A percentile compares a stretch with the other conserved stretches of the same genome.
phyloP scores from a whole-genome alignment of 305 asterid genomes.

The Fraxinus sp. region DNA sequence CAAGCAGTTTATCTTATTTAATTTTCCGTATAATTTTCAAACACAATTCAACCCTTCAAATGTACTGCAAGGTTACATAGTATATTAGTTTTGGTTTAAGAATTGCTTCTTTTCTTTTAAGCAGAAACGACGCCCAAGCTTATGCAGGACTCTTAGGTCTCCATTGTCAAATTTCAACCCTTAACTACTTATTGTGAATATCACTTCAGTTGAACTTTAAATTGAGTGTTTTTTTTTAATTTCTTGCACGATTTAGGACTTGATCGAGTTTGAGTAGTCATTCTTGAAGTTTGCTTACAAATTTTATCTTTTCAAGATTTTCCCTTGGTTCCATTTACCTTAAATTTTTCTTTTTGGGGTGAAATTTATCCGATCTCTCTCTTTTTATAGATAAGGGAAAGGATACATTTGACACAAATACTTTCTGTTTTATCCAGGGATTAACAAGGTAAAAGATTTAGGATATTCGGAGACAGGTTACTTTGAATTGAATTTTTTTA shows the following conservation, averaged over 20 bases:
- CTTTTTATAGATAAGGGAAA: not conserved
- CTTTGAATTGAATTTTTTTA: slow-evolving; percentile 7
- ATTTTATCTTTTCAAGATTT: not conserved
- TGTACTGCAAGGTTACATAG: not conserved
- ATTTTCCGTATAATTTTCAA: not conserved
- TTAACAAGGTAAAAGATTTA: no score
- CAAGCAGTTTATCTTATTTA: not conserved
- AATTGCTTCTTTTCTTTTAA: not conserved
- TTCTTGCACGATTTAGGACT: slow-evolving; percentile 37
- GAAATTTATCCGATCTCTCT: not conserved
- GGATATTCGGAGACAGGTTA: no score
- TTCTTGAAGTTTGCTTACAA: not conserved
- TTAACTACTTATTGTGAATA: not conserved
- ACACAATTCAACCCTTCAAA: not conserved
- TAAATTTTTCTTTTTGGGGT: not conserved
- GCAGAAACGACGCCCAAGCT: not conserved
- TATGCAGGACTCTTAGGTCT: not conserved
- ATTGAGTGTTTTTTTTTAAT: slow-evolving; percentile 23
- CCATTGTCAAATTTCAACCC: not conserved
- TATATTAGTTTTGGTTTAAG: not conserved
- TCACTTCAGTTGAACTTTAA: slow-evolving; percentile 28
- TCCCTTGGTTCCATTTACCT: not conserved
- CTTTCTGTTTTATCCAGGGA: no score
- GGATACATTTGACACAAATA: no score
- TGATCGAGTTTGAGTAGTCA: slow-evolving; percentile 24